Evolutionary conservation across 1,139 yeast species (phyloP).

Genomic region (Magnusiomyces magnusii): DNA sequence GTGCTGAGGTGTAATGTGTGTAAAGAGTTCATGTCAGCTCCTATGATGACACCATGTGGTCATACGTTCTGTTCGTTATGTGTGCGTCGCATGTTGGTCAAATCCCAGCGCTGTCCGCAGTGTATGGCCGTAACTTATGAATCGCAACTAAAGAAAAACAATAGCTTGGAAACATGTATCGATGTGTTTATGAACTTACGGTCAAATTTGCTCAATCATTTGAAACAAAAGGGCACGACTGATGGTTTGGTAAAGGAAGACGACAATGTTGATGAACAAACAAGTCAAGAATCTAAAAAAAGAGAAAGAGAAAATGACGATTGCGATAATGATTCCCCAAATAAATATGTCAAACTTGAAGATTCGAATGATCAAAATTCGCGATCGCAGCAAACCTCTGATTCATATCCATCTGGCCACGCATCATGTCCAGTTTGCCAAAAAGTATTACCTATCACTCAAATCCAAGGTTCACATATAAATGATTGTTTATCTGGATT

Average conservation of each 20-base stretch:
- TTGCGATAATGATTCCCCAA: constrained; percentile 1
- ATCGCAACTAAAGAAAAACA: constrained; percentile 59
- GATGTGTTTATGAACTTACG: constrained; percentile 43
- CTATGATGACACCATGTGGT: constrained; percentile 64
- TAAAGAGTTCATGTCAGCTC: constrained; percentile 74
- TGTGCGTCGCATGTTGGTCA: constrained; percentile 61
- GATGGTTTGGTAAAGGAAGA: neutral
- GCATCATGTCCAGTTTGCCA: constrained; percentile 61
- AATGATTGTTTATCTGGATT: constrained; percentile 47
- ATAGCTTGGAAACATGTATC: constrained; percentile 66
- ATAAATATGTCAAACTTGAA: neutral
- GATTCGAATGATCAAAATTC: constrained; percentile 9
- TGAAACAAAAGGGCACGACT: constrained; percentile 6
- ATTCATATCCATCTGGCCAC: constrained; percentile 2
- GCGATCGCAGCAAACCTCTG: neutral
- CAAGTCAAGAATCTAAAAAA: neutral
- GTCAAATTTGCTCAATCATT: constrained; percentile 13
- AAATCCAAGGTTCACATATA: constrained; percentile 60
- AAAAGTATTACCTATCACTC: constrained; percentile 46
- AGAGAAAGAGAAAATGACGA: constrained; percentile 6
- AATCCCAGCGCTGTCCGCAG: constrained; percentile 63
- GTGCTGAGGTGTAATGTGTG: constrained; percentile 84
- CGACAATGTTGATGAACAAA: neutral
- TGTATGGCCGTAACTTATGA: constrained; percentile 70
- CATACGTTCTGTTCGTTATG: constrained; percentile 92